These are phyloP conservation scores for Vinca major DNA, from an alignment of 305 asterid genomes.

Conservation along the genomic window DNA sequence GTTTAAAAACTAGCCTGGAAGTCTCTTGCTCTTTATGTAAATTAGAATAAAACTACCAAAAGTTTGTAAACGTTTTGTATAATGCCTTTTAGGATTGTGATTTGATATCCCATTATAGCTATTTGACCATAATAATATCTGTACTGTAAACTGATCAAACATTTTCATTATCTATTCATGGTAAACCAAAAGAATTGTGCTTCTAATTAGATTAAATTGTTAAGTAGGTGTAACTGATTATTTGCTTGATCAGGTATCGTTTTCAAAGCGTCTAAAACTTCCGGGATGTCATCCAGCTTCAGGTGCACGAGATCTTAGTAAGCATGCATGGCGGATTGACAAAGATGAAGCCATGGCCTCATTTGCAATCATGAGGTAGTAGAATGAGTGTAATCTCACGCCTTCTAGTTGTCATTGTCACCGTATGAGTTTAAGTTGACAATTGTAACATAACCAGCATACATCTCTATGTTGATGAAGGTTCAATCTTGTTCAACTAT, in stretches of 20 bases:
- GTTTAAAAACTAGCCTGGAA: constrained; percentile 2
- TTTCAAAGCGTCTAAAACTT: constrained; percentile 66
- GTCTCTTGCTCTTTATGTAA: neutral
- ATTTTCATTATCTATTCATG: neutral
- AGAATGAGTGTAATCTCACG: neutral
- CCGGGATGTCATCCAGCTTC: constrained; percentile 50
- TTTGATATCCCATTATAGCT: neutral
- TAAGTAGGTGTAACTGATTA: neutral
- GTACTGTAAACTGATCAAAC: neutral
- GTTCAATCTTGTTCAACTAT: constrained; percentile 84
- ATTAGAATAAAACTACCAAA: neutral
- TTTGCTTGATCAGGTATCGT: constrained; percentile 53
- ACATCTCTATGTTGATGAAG: constrained; percentile 33
- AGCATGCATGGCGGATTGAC: constrained; percentile 78
- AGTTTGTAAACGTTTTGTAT: neutral
- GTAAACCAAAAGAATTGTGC: neutral
- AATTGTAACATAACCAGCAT: constrained; percentile 11
- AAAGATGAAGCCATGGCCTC: constrained; percentile 78
- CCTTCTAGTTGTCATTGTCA: constrained; percentile 1
- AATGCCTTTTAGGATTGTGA: neutral
- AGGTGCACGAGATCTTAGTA: constrained; percentile 40
- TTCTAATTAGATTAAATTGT: no score
- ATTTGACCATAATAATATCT: neutral
- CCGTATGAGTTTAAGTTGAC: constrained; percentile 14
- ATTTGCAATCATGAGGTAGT: constrained; percentile 84